These are phyloP conservation scores for Esteya vermicola DNA, from an alignment of 2,329 filamentous ascomycete genomes.

Conservation along the genomic window DNA sequence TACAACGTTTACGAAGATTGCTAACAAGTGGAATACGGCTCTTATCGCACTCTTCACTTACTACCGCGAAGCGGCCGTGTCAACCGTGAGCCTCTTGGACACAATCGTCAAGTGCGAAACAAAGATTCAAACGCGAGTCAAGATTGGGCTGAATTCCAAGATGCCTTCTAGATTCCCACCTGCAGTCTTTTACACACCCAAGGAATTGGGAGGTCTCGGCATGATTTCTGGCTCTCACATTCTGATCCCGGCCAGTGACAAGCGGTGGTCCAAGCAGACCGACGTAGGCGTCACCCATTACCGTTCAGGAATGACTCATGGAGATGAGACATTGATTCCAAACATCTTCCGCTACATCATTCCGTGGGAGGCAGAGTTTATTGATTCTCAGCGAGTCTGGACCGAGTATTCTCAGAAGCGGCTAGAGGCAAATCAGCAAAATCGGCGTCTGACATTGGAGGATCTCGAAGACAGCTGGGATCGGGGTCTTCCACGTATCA, in stretches of 20 bases:
- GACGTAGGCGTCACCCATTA: slow-evolving; percentile 96
- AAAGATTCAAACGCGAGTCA: slow-evolving; percentile 97
- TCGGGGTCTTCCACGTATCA: slow-evolving; percentile 90
- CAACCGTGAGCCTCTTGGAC: slow-evolving; percentile 83
- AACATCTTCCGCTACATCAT: slow-evolving; percentile 99
- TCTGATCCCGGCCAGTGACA: slow-evolving; percentile 90
- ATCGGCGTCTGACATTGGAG: slow-evolving; percentile 83
- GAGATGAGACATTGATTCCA: slow-evolving; percentile 93
- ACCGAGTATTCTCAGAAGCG: slow-evolving; percentile 98
- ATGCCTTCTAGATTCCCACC: slow-evolving; percentile 98
- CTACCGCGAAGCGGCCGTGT: slow-evolving; percentile 93
- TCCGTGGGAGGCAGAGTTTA: slow-evolving; percentile 97
- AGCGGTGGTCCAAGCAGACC: slow-evolving; percentile 96
- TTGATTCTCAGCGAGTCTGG: slow-evolving; percentile 97
- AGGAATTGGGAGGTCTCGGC: slow-evolving; percentile 88
- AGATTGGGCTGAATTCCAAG: slow-evolving; percentile 97
- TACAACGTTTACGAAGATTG: slow-evolving; percentile 98
- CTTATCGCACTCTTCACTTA: slow-evolving; percentile 96
- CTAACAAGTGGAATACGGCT: slow-evolving; percentile 99
- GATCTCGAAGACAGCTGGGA: slow-evolving; percentile 98
- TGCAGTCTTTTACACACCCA: slow-evolving; percentile 96
- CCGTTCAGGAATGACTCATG: slow-evolving; percentile 92
- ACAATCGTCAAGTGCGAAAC: slow-evolving; percentile 99
- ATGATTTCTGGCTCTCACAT: slow-evolving; percentile 99
- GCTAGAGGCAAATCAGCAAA: slow-evolving; percentile 92